Evolutionary conservation across 2,329 filamentous ascomycete genomes (phyloP).

Genomic region (Colletotrichum horii): DNA sequence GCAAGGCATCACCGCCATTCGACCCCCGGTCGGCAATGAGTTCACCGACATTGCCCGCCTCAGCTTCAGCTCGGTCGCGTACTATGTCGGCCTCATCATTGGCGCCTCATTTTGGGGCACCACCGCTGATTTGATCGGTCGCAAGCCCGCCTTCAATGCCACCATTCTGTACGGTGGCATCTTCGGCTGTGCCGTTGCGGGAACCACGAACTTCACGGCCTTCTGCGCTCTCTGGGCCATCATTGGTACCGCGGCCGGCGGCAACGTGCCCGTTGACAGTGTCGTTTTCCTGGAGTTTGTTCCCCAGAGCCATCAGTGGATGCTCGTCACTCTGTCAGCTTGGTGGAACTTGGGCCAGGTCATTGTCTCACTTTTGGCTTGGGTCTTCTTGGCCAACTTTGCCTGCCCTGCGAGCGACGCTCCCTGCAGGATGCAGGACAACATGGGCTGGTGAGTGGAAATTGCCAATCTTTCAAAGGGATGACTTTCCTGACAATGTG

Average conservation of each 20-base stretch:
- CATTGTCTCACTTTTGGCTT: slow-evolving; percentile 48
- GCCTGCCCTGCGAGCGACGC: slow-evolving; percentile 39
- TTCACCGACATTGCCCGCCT: slow-evolving; percentile 34
- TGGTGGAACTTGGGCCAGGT: slow-evolving; percentile 61
- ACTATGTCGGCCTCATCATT: slow-evolving; percentile 47
- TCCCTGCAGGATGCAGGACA: slow-evolving; percentile 41
- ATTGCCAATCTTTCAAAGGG: not conserved
- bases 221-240: slow-evolving; percentile 61
- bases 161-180: slow-evolving; percentile 51
- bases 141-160: slow-evolving; percentile 48
- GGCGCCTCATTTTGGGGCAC: slow-evolving; percentile 52
- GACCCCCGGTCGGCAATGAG: slow-evolving; percentile 37
- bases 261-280: slow-evolving; percentile 56
- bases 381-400: slow-evolving; percentile 46
- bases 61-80: slow-evolving; percentile 39
- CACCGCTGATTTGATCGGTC: slow-evolving; percentile 44
- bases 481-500: rapidly evolving
- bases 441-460: slow-evolving; percentile 50
- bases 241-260: slow-evolving; percentile 46
- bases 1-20: slow-evolving; percentile 38
- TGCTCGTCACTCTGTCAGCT: slow-evolving; percentile 48
- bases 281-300: slow-evolving; percentile 59
- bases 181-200: slow-evolving; percentile 63
- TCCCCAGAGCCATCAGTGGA: slow-evolving; percentile 51
- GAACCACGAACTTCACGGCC: slow-evolving; percentile 61